Conservation (phyloP, 805 yeast genomes). For the Kazachstania psychrophila region DNA sequence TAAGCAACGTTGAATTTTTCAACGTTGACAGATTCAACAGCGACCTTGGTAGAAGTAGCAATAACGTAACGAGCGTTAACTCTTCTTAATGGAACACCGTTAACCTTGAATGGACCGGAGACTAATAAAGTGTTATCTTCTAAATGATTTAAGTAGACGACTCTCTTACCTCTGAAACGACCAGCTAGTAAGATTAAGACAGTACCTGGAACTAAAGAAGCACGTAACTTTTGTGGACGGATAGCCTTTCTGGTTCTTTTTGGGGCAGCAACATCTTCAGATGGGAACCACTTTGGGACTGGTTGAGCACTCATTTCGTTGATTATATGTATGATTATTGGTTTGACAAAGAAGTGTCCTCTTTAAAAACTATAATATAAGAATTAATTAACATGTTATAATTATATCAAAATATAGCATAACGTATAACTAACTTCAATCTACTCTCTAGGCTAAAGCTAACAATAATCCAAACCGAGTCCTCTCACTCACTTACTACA, state of each 20-base stretch:
- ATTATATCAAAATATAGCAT: too few relatives aligned
- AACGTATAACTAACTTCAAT: too few relatives aligned
- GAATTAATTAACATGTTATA: too few relatives aligned
- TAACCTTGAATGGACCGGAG: slow-evolving; percentile 98
- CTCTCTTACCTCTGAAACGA: slow-evolving; percentile 99
- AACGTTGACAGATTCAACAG: slow-evolving; percentile 70
- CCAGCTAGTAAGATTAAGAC: slow-evolving; percentile 96
- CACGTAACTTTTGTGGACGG: slow-evolving; percentile 91
- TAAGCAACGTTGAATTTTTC: slow-evolving; percentile 87
- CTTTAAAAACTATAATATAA: too few relatives aligned
- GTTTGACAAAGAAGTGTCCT: neutral
- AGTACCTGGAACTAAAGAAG: slow-evolving; percentile 95
- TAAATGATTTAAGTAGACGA: slow-evolving; percentile 90
- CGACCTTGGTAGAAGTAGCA: slow-evolving; percentile 92
- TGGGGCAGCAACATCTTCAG: slow-evolving; percentile 82
- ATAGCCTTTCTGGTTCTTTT: slow-evolving; percentile 84
- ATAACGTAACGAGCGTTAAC: slow-evolving; percentile 97
- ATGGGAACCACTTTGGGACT: slow-evolving; percentile 87
- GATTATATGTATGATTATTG: slow-evolving; percentile 35
- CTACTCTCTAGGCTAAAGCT: too few relatives aligned
- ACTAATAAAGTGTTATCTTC: slow-evolving; percentile 97
- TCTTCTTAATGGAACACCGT: slow-evolving; percentile 99
- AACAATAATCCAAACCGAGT: too few relatives aligned
- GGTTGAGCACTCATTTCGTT: slow-evolving; percentile 28
- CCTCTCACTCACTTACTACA: too few relatives aligned